These are phyloP conservation scores for Chernovozyma sophiae-reginae DNA, from an alignment of 1,139 yeast species.

Conservation along the genomic window DNA sequence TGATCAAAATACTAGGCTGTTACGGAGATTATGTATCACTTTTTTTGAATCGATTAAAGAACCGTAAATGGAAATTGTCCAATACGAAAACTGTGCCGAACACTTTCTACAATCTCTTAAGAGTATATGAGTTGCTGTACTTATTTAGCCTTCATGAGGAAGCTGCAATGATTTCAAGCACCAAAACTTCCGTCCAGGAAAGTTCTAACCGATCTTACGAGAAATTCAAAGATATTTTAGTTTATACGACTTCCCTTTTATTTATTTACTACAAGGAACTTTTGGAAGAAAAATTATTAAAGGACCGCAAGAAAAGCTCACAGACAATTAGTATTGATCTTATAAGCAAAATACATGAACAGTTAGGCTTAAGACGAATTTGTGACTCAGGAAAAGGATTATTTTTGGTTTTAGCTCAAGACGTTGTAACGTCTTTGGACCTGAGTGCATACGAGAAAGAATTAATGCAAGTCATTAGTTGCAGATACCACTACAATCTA, in stretches of 20 bases:
- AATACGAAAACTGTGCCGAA: not conserved
- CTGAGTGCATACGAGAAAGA: slow-evolving; percentile 49
- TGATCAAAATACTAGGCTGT: slow-evolving; percentile 29
- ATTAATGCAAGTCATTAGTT: slow-evolving; percentile 68
- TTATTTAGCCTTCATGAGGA: slow-evolving; percentile 48
- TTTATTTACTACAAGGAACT: slow-evolving; percentile 27
- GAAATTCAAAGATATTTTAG: slow-evolving; percentile 50
- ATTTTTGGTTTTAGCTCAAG: slow-evolving; percentile 59
- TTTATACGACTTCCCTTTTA: slow-evolving; percentile 38
- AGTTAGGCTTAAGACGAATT: slow-evolving; percentile 63
- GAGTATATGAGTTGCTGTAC: slow-evolving; percentile 39
- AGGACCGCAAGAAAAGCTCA: slow-evolving; percentile 12
- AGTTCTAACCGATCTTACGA: slow-evolving; percentile 30
- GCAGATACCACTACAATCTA: slow-evolving; percentile 69
- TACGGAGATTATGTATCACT: slow-evolving; percentile 26
- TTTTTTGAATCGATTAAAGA: slow-evolving; percentile 18
- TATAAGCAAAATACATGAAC: slow-evolving; percentile 61
- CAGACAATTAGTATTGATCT: slow-evolving; percentile 34
- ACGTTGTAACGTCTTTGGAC: slow-evolving; percentile 43
- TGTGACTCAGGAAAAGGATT: slow-evolving; percentile 66
- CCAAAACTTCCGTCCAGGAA: slow-evolving; percentile 25
- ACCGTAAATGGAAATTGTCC: slow-evolving; percentile 21
- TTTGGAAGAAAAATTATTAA: slow-evolving; percentile 2
- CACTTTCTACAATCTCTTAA: slow-evolving; percentile 16
- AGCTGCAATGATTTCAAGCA: slow-evolving; percentile 37